Base-by-base conservation (phyloP, 1,139 yeast genomes). In the Lodderomyces orthopsilosis region DNA sequence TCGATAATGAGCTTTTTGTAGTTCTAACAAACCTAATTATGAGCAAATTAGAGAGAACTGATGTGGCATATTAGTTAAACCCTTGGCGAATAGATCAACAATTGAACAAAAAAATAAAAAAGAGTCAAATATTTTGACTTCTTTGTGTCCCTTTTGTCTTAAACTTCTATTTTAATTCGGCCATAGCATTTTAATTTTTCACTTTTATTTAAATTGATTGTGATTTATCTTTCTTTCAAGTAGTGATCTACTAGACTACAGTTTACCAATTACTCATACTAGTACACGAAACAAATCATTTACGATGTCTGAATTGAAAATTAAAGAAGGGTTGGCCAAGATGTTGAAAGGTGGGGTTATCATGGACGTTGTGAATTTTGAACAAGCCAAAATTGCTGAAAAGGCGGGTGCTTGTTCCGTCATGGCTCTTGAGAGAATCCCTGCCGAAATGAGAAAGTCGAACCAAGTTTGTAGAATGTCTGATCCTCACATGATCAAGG, bases 381-480 rank as follows among this genome's bases (percentile, higher is more conserved):
- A 72, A 51, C 77, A 72, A 53, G 78, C 78, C 18, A 55, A 52
- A 38, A 79, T 87, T 48, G 95, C 95, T 26, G 94, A 87, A 63
- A 74, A 68, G 47, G 93, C 95, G 2, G 95, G 95, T 49, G 95
- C 95, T 10, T 84, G 89, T 67, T 94, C 95, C 9, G 95, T 87
- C 32, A 87, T 86, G 95, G 95, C 95, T 2, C 73, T 87, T 53
- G 95, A 87, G 65, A 72, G 85, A 55, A 88, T 87, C 45, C 95
- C 95, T 18, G 91, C 95, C 13, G 95, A 87, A 59, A 86, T 87
- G 80, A 76, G 95, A 57, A 83, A 81, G 47, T 80, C 85, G 43
- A 93, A 94, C 41, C 86, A 86, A 50, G 95, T 87, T 41, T 87
- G 94, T 50, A 77, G 95, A 58, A 87, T 87, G 95, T 81, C 88